Conservation (phyloP, 1,139 yeast genomes). For the Komagataea norvegica region DNA sequence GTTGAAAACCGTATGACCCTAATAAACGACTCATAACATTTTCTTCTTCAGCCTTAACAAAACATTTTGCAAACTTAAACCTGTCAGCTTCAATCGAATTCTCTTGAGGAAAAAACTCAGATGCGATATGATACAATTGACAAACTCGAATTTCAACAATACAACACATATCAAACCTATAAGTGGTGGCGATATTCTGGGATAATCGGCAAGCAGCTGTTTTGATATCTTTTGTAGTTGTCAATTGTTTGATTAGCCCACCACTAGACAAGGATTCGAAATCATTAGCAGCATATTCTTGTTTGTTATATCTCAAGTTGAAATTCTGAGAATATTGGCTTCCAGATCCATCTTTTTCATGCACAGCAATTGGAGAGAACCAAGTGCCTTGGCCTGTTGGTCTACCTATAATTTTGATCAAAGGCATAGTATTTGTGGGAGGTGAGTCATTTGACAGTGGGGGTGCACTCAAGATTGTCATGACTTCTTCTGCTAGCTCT, state of each 20-base stretch:
- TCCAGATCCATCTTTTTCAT: conserved; percentile 61
- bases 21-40: conserved; percentile 43
- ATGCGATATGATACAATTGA: conserved; percentile 39
- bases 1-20: conserved; percentile 42
- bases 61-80: conserved; percentile 36
- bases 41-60: conserved; percentile 32
- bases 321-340: conserved; percentile 48
- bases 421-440: conserved; percentile 7
- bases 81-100: conserved; percentile 42
- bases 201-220: conserved; percentile 41
- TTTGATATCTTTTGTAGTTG: conserved; percentile 39
- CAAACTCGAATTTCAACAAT: conserved; percentile 53
- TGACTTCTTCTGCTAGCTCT: conserved; percentile 38
- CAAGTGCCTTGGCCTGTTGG: conserved; percentile 41
- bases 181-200: conserved; percentile 35
- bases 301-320: conserved; percentile 39
- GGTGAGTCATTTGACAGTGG: neutral
- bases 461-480: conserved; percentile 40
- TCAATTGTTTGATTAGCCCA: conserved; percentile 38
- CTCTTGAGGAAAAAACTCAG: conserved; percentile 39
- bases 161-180: conserved; percentile 47
- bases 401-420: conserved; percentile 42
- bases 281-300: conserved; percentile 25
- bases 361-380: conserved; percentile 36
- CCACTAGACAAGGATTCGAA: conserved; percentile 18